A percentile compares a stretch with the other conserved stretches of the same genome.
These are phyloP conservation scores for Tuctoria greenei DNA, from an alignment of 176 grass and related monocot genomes.

Conservation along the genomic window DNA sequence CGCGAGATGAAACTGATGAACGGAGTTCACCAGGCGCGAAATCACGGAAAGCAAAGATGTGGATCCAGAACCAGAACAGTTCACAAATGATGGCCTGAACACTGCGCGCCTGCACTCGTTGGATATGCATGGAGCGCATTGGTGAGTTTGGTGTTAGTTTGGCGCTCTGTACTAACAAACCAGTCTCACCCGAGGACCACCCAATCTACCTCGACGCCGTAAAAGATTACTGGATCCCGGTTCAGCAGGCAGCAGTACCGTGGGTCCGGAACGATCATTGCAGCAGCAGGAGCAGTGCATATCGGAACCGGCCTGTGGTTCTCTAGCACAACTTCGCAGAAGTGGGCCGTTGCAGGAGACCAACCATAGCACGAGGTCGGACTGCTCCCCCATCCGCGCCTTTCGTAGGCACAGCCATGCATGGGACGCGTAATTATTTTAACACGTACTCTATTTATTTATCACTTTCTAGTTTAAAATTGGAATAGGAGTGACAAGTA, in stretches of 20 bases:
- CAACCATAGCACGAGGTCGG: no score
- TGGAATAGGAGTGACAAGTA: no score
- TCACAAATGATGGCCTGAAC: not conserved
- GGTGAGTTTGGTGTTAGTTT: slow-evolving; percentile 24
- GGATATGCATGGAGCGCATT: not conserved
- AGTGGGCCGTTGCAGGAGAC: no score
- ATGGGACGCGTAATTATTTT: no score
- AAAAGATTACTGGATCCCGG: not conserved
- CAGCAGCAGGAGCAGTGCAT: not conserved
- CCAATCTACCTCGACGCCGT: slow-evolving; percentile 28
- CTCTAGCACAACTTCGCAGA: not conserved
- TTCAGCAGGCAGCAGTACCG: not conserved
- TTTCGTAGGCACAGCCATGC: no score
- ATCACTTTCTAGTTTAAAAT: no score
- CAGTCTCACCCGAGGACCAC: not conserved
- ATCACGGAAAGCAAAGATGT: no score
- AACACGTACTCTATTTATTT: no score
- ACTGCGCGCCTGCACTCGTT: not conserved
- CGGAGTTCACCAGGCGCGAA: no score
- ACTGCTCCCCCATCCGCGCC: no score
- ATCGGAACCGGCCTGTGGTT: not conserved
- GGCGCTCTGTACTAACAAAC: not conserved
- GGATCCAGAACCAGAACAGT: no score
- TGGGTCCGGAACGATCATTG: not conserved
- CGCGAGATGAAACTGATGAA: no score